Conservation (phyloP, 805 yeast genomes). For the Lipomyces anomalus region DNA sequence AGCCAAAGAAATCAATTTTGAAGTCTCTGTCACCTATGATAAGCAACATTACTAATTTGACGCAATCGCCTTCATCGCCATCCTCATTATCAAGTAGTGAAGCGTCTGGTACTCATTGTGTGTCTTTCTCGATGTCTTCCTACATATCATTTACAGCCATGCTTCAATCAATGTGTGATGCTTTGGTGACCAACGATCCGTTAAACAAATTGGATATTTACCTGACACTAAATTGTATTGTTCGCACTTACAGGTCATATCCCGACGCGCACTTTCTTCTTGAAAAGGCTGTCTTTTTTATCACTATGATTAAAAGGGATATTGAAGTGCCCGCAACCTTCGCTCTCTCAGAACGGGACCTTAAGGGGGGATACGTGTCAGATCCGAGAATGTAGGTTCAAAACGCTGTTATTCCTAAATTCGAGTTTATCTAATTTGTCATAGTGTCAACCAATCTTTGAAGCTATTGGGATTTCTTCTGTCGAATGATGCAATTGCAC, state of each 20-base stretch:
- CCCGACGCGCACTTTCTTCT: slow-evolving; percentile 11
- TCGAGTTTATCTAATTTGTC: slow-evolving; percentile 7
- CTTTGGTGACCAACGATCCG: slow-evolving; percentile 11
- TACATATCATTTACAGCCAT: slow-evolving; percentile 15
- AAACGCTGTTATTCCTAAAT: slow-evolving; percentile 1
- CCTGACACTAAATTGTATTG: slow-evolving; percentile 5
- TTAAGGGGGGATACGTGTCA: too few species aligned
- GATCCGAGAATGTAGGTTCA: slow-evolving; percentile 10
- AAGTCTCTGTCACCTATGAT: too few species aligned
- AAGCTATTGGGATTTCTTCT: background rate
- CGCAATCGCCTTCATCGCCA: too few species aligned
- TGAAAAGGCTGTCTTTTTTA: slow-evolving; percentile 2
- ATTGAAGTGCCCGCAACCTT: slow-evolving; percentile 14
- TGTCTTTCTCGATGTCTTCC: background rate
- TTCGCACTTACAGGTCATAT: slow-evolving; percentile 8
- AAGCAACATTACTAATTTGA: too few species aligned
- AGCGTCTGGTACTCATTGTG: too few species aligned
- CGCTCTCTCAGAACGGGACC: too few species aligned
- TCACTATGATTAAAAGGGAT: slow-evolving; percentile 15
- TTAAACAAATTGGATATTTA: slow-evolving; percentile 17
- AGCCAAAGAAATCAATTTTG: too few species aligned
- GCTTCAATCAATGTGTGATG: slow-evolving; percentile 15
- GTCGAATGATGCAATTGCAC: background rate
- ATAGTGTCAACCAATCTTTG: slow-evolving; percentile 4
- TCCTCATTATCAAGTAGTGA: too few species aligned